These are phyloP conservation scores for Xerocomus nothofagi DNA, from an alignment of 1,284 basidiomycete species.

Conservation along the genomic window DNA sequence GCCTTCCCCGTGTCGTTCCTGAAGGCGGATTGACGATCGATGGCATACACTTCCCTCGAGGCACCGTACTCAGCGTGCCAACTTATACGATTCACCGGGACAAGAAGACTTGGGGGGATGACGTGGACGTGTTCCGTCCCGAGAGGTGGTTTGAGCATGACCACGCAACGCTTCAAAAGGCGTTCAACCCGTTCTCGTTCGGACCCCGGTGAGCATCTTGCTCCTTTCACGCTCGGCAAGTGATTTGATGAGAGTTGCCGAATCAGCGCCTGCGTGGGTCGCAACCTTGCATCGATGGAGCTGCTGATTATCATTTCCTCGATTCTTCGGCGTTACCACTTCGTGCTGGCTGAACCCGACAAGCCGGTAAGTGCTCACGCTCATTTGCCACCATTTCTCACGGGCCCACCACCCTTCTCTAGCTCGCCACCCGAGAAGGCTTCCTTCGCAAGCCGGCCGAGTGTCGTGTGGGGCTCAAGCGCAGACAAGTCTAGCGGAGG, in stretches of 20 bases:
- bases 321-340: conserved; percentile 70
- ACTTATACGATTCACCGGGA: conserved; percentile 81
- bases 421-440: conserved; percentile 73
- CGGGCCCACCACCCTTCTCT: conserved; percentile 7
- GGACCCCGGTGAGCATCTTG: conserved; percentile 53
- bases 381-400: conserved; percentile 6
- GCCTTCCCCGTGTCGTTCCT: conserved; percentile 78
- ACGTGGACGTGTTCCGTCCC: conserved; percentile 73
- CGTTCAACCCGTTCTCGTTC: conserved; percentile 76
- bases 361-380: conserved; percentile 48
- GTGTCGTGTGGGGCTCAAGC: conserved; percentile 67
- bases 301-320: conserved; percentile 73
- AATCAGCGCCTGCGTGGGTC: conserved; percentile 66
- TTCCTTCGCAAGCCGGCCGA: conserved; percentile 75
- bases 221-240: neutral
- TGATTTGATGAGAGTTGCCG: neutral
- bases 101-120: conserved; percentile 69
- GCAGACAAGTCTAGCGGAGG: conserved; percentile 32
- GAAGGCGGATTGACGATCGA: conserved; percentile 63
- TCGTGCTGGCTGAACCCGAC: conserved; percentile 59
- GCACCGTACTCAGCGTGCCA: conserved; percentile 72
- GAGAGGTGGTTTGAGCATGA: conserved; percentile 81
- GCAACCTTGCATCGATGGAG: conserved; percentile 76
- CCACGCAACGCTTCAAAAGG: conserved; percentile 56
- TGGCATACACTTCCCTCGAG: conserved; percentile 65